phyloP scores from a whole-genome alignment of 345 rosid species.

The Arabidopsis arenosa region DNA sequence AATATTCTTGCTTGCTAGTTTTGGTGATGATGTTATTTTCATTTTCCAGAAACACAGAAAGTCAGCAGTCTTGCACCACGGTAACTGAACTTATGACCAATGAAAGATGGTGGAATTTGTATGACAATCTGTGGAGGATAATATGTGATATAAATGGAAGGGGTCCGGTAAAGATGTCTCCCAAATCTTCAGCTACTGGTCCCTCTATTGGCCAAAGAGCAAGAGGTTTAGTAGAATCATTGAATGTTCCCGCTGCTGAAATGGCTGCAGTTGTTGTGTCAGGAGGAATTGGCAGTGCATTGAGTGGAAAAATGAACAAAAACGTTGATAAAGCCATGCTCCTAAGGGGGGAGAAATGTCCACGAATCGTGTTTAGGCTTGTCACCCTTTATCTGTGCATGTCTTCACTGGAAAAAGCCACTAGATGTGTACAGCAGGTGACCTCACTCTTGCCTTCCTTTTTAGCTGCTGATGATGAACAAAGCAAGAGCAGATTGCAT shows the following conservation, averaged over 20 bases:
- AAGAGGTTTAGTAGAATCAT: slow-evolving; percentile 91
- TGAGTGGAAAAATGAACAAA: slow-evolving; percentile 80
- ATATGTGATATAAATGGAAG: slow-evolving; percentile 82
- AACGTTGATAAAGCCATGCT: slow-evolving; percentile 91
- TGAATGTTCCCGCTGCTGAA: slow-evolving; percentile 97
- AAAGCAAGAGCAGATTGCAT: slow-evolving; percentile 87
- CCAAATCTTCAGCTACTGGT: slow-evolving; percentile 62
- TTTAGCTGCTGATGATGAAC: slow-evolving; percentile 85
- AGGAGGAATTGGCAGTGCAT: slow-evolving; percentile 92
- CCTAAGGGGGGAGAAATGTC: slow-evolving; percentile 91
- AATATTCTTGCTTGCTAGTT: slow-evolving; percentile 20
- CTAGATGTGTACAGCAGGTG: slow-evolving; percentile 84
- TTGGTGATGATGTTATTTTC: slow-evolving; percentile 29
- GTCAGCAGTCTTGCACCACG: slow-evolving; percentile 48
- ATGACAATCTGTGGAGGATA: slow-evolving; percentile 84
- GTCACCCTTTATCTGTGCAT: slow-evolving; percentile 75
- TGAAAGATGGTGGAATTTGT: slow-evolving; percentile 86
- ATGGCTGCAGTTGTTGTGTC: slow-evolving; percentile 99
- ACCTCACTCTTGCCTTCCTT: slow-evolving; percentile 80
- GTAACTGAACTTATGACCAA: slow-evolving; percentile 52
- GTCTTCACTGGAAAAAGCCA: slow-evolving; percentile 86
- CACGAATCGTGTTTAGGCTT: slow-evolving; percentile 87
- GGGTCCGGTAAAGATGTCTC: slow-evolving; percentile 71
- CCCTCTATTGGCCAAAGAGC: slow-evolving; percentile 97
- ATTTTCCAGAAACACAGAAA: slow-evolving; percentile 54